These are phyloP conservation scores for Phytophthora idaei DNA, from an alignment of 352 stramenopile genomes.

Conservation along the genomic window DNA sequence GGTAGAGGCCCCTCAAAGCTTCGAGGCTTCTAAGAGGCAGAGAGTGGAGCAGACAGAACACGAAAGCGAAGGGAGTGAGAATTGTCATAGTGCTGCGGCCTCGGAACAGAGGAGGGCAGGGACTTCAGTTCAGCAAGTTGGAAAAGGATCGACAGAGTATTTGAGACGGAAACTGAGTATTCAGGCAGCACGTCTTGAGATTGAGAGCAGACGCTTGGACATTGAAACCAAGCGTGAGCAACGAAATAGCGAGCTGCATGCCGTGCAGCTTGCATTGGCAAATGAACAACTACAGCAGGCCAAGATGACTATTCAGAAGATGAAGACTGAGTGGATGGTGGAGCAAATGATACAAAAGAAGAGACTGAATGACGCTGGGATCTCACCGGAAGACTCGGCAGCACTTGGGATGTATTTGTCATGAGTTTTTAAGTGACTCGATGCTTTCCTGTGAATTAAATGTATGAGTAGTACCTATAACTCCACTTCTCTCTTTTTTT, in stretches of 20 bases:
- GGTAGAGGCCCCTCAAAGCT: conserved; percentile 13
- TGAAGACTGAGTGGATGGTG: conserved; percentile 55
- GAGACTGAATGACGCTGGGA: conserved; percentile 45
- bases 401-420: conserved; percentile 37
- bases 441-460: too few relatives aligned
- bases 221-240: conserved; percentile 53
- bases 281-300: conserved; percentile 62
- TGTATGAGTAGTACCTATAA: too few relatives aligned
- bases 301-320: conserved; percentile 53
- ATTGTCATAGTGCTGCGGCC: not conserved
- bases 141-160: conserved; percentile 41
- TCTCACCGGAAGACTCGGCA: conserved; percentile 44
- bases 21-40: conserved; percentile 22
- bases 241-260: conserved; percentile 43
- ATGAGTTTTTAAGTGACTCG: conserved; percentile 14
- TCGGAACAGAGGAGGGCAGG: conserved; percentile 1
- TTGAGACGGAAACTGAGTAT: conserved; percentile 45
- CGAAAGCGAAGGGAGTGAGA: conserved; percentile 9
- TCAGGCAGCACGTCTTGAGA: conserved; percentile 47
- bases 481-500: not conserved
- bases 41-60: conserved; percentile 6
- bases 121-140: conserved; percentile 7
- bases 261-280: conserved; percentile 51
- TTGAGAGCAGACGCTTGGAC: conserved; percentile 49
- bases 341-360: conserved; percentile 67